These are phyloP conservation scores for Dactylellina sp. DNA, from an alignment of 2,329 filamentous ascomycete species.

Conservation along the genomic window DNA sequence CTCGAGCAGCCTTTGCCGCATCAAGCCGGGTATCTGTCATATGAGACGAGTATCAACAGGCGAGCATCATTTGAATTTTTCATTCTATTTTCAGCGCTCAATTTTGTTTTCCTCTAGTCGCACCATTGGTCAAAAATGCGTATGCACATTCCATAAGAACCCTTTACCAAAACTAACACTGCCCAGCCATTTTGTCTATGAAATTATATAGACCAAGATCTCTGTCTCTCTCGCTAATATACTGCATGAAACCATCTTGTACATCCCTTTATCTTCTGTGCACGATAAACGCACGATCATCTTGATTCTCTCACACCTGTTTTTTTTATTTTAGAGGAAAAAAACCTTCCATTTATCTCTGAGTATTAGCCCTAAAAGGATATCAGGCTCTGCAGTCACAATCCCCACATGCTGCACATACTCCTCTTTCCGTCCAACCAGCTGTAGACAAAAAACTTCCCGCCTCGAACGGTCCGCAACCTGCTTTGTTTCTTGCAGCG, in stretches of 20 bases:
- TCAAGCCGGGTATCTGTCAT: neutral
- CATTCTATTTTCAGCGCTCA: neutral
- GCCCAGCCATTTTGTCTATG: neutral
- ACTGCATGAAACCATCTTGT: neutral
- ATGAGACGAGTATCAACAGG: neutral
- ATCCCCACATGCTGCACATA: slow-evolving; percentile 5
- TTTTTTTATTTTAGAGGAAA: neutral
- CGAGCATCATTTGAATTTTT: neutral
- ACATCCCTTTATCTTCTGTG: neutral
- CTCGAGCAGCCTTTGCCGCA: slow-evolving; percentile 6
- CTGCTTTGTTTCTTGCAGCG: neutral
- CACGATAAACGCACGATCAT: neutral
- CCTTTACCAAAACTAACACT: slow-evolving; percentile 1
- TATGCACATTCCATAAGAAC: neutral
- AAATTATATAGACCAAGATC: neutral
- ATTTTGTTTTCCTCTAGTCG: neutral
- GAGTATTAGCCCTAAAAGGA: slow-evolving; percentile 5
- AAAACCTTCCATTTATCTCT: neutral
- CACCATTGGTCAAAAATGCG: neutral
- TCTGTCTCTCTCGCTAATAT: slow-evolving; percentile 1
- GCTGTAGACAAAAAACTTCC: slow-evolving; percentile 14
- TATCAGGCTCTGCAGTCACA: neutral
- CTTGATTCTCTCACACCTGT: slow-evolving; percentile 2
- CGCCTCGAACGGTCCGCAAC: slow-evolving; percentile 20
- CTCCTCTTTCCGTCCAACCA: slow-evolving; percentile 2